phyloP scores from a whole-genome alignment of 345 rosid genomes.

The Linum lewisii region DNA sequence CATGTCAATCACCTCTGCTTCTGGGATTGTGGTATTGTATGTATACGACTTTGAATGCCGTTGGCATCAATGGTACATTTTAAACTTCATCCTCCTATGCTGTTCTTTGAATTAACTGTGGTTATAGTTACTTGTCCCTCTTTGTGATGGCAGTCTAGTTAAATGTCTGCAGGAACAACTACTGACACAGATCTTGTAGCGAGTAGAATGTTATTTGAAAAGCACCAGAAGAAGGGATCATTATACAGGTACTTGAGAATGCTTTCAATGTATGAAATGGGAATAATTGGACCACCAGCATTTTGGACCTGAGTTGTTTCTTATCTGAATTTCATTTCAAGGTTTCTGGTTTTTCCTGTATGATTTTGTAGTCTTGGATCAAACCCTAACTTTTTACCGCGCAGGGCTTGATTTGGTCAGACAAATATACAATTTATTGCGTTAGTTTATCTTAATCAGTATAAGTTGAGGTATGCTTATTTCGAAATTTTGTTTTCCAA shows the following conservation, averaged over 20 bases:
- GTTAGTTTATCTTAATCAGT: constrained; percentile 82
- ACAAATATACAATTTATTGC: constrained; percentile 72
- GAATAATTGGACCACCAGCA: too few species aligned
- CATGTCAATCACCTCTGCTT: constrained; percentile 66
- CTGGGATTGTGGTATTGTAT: constrained; percentile 98
- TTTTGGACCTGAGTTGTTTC: too few species aligned
- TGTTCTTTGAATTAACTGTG: too few species aligned
- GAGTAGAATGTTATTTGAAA: constrained; percentile 65
- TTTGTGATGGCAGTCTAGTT: constrained; percentile 49
- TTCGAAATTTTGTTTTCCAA: too few species aligned
- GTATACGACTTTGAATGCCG: constrained; percentile 72
- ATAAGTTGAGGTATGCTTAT: constrained; percentile 73
- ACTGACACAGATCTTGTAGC: constrained; percentile 79
- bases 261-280: too few species aligned
- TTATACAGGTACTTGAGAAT: constrained; percentile 76
- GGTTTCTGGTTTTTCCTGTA: neutral
- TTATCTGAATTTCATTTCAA: too few species aligned
- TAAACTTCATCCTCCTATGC: too few species aligned
- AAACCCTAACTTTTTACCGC: constrained; percentile 50
- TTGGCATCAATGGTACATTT: constrained; percentile 53
- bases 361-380: constrained; percentile 11
- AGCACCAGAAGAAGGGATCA: constrained; percentile 62
- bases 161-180: constrained; percentile 62
- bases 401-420: constrained; percentile 72
- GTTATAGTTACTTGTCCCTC: constrained; percentile 70